A percentile compares a stretch with the other conserved stretches of the same genome.
These are phyloP conservation scores for Flaveria sonorensis DNA, from an alignment of 129 eudicot genomes.

Conservation along the genomic window DNA sequence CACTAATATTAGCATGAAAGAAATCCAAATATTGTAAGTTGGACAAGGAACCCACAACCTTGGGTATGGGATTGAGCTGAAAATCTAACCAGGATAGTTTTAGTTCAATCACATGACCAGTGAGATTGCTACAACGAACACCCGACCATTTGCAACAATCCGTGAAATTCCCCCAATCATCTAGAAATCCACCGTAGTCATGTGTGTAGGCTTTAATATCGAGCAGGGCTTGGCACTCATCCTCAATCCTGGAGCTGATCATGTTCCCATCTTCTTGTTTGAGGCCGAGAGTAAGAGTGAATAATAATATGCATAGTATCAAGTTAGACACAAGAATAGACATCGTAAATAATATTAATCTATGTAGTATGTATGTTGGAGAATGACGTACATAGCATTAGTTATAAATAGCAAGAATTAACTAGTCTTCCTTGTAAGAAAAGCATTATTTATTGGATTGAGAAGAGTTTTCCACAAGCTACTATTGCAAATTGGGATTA, in stretches of 20 bases:
- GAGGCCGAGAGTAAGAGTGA: no score
- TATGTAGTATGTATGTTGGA: no score
- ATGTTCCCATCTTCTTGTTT: no score
- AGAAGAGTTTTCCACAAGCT: no score
- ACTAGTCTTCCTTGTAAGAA: no score
- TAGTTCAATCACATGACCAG: slow-evolving; percentile 38
- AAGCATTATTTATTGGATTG: no score
- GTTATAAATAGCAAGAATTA: no score
- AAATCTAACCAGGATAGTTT: slow-evolving; percentile 9
- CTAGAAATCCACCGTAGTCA: not conserved
- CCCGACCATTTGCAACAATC: slow-evolving; percentile 50
- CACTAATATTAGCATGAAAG: not conserved
- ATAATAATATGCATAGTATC: not conserved
- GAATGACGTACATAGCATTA: no score
- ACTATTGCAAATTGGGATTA: no score
- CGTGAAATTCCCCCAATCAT: slow-evolving; percentile 35
- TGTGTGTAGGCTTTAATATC: slow-evolving; percentile 15
- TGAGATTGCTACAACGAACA: slow-evolving; percentile 28
- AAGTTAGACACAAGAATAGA: no score
- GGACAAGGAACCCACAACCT: slow-evolving; percentile 27
- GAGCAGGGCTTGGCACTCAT: slow-evolving; percentile 36
- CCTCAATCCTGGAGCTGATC: no score
- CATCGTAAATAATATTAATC: not conserved
- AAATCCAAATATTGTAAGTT: slow-evolving; percentile 21
- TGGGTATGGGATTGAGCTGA: not conserved